phyloP scores from a whole-genome alignment of 805 yeast genomes.

The Kregervanrija delftensis region DNA sequence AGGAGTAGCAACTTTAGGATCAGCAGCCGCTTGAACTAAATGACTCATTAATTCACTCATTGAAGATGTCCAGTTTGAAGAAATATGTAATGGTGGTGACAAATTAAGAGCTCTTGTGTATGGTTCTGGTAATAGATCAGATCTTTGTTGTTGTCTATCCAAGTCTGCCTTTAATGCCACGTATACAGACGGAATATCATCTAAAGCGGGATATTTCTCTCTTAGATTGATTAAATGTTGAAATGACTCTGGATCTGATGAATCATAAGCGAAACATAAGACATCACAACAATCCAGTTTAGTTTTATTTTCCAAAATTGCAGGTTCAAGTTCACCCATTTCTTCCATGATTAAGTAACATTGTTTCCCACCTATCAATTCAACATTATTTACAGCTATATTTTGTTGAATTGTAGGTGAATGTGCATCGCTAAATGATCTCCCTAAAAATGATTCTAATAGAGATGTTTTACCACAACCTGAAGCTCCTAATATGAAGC shows the following conservation, averaged over 20 bases:
- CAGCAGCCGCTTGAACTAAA: slow-evolving; percentile 79
- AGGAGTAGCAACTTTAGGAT: slow-evolving; percentile 73
- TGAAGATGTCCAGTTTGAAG: slow-evolving; percentile 85
- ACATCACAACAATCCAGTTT: slow-evolving; percentile 86
- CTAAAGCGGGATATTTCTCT: slow-evolving; percentile 46
- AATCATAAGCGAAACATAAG: slow-evolving; percentile 82
- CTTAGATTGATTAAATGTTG: slow-evolving; percentile 72
- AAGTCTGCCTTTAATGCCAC: slow-evolving; percentile 94
- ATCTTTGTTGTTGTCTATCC: slow-evolving; percentile 91
- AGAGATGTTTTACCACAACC: slow-evolving; percentile 84
- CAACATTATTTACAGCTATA: slow-evolving; percentile 87
- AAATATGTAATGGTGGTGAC: slow-evolving; percentile 83
- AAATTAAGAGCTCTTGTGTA: slow-evolving; percentile 61
- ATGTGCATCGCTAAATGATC: slow-evolving; percentile 62
- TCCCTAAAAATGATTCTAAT: slow-evolving; percentile 72
- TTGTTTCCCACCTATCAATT: slow-evolving; percentile 90
- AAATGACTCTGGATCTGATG: slow-evolving; percentile 93
- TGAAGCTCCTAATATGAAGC: slow-evolving; percentile 80
- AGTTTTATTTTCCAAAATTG: slow-evolving; percentile 62
- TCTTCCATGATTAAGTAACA: slow-evolving; percentile 89
- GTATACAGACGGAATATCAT: slow-evolving; percentile 71
- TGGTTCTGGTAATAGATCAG: slow-evolving; percentile 79
- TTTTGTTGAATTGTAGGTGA: slow-evolving; percentile 79
- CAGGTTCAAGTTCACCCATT: slow-evolving; percentile 78
- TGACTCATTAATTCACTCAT: slow-evolving; percentile 79